Evolutionary conservation across 495 filamentous ascomycete species (phyloP), one percentile per base, ranked within the genome.

Genomic region (Aspergillus nidulans): DNA sequence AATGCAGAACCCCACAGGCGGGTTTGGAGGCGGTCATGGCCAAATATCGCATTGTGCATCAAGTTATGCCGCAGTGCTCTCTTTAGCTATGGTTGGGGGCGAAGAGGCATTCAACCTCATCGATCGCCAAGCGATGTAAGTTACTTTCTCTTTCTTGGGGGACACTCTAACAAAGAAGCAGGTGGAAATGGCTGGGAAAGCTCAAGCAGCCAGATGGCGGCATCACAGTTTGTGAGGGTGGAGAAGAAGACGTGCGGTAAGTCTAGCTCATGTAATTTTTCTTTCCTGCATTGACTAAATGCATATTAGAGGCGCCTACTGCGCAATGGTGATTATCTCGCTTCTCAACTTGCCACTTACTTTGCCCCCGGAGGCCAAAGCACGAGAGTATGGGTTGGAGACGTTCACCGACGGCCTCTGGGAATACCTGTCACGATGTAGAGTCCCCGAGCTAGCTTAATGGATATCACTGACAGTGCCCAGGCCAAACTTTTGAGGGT

Each of bases 11-110:
- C 63, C 75, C 25, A 78, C 75, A 15, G 94, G 94, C 7, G 94
- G 94, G 6, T 96, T 97, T 69, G 95, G 94, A 23, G 94, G 94
- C 44, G 92, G 94, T n/a, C 85, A 88, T 69, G 88, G 91, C 39
- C 95, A 97, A 66, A 76, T 80, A 55, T 90, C 90, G 12, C 94
- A 98, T 70, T 73, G 90, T 57, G 92, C 92, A 20, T 80, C 88
- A n/a, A 87, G 85, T 1, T 98, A 97, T 76, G 88, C 91, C 16
- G 81, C 86, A 25, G 74, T 96, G 8, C 76, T 97, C 18, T 79
- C 86, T 8, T 75, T 97, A 25, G 83, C 85, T 1, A 82, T 89
- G 56, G 87, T 92, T 36, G 89, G 88, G 9, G 89, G 85, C 19
- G 69, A 84, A 52, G 85, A 87, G 36, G 82, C 85, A 19, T 84